These are phyloP conservation scores for Lumnitzera racemosa DNA, from an alignment of 345 rosid species.

Conservation along the genomic window DNA sequence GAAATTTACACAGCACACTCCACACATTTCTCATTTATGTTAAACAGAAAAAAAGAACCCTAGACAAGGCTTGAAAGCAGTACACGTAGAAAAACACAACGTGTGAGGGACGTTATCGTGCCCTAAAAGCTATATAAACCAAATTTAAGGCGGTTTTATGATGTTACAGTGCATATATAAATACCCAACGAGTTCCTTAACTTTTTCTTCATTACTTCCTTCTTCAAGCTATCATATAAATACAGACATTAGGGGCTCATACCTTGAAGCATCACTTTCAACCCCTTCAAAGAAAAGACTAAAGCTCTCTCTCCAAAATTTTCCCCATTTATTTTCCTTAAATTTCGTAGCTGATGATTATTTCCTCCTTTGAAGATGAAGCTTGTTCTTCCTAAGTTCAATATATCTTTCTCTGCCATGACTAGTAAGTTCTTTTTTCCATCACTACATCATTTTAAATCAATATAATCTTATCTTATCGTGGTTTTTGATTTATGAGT, in stretches of 20 bases:
- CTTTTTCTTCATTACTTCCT: slow-evolving; percentile 2
- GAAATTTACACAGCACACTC: no score
- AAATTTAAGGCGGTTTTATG: slow-evolving; percentile 17
- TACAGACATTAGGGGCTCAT: no score
- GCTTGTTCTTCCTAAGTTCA: background rate
- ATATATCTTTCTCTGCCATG: background rate
- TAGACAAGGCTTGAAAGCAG: no score
- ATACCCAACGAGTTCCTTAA: background rate
- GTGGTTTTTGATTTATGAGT: background rate
- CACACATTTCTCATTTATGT: no score
- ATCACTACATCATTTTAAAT: background rate
- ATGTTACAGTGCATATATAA: background rate
- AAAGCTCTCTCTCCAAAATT: no score
- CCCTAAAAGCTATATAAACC: slow-evolving; percentile 4
- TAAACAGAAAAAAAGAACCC: no score
- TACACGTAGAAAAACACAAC: slow-evolving; percentile 15
- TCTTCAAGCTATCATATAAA: no score
- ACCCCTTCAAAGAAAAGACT: no score
- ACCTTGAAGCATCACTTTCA: no score
- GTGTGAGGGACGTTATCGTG: slow-evolving; percentile 28
- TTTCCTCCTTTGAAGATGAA: background rate
- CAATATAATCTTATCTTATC: no score
- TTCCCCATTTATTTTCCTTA: no score
- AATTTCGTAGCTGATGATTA: no score
- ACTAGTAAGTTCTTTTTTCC: background rate